These are phyloP conservation scores for Boletellus emodensis DNA, from an alignment of 768 basidiomycete genomes.

Conservation along the genomic window DNA sequence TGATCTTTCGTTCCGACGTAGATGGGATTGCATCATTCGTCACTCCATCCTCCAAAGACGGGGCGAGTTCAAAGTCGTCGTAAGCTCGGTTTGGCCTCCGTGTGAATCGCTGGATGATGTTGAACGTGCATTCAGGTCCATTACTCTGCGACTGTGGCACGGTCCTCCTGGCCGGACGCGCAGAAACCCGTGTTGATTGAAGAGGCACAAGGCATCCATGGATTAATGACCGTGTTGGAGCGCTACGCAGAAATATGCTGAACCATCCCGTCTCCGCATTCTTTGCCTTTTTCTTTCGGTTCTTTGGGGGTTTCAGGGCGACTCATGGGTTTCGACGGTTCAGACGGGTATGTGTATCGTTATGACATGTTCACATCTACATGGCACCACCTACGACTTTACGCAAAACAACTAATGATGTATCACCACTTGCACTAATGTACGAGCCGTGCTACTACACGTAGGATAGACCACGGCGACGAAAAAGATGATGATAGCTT, in stretches of 20 bases:
- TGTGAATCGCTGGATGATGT: constrained; percentile 9
- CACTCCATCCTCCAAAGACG: constrained; percentile 28
- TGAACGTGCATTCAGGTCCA: constrained; percentile 26
- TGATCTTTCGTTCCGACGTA: constrained; percentile 12
- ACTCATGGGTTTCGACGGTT: constrained; percentile 12
- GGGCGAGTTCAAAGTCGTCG: constrained; percentile 33
- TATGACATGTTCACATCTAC: constrained; percentile 2
- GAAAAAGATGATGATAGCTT: constrained; percentile 7
- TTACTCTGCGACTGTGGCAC: constrained; percentile 35
- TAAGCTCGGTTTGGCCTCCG: constrained; percentile 12
- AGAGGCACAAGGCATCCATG: constrained; percentile 33
- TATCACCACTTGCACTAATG: constrained; percentile 26
- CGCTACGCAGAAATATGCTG: constrained; percentile 29
- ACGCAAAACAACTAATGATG: constrained; percentile 23
- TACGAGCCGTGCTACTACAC: constrained; percentile 12
- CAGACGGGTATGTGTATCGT: constrained; percentile 19
- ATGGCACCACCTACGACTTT: constrained; percentile 13
- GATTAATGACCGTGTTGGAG: constrained; percentile 36
- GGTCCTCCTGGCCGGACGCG: constrained; percentile 34
- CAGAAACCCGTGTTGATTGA: constrained; percentile 35
- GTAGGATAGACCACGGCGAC: constrained; percentile 6
- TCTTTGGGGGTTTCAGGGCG: constrained; percentile 13
- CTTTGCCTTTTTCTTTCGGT: not conserved
- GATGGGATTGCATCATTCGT: constrained; percentile 37
- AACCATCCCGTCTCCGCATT: constrained; percentile 1